A percentile compares a stretch with the other conserved stretches of the same genome.
These are phyloP conservation scores for Sonneratia caseolaris DNA, from an alignment of 345 rosid genomes.

Conservation along the genomic window DNA sequence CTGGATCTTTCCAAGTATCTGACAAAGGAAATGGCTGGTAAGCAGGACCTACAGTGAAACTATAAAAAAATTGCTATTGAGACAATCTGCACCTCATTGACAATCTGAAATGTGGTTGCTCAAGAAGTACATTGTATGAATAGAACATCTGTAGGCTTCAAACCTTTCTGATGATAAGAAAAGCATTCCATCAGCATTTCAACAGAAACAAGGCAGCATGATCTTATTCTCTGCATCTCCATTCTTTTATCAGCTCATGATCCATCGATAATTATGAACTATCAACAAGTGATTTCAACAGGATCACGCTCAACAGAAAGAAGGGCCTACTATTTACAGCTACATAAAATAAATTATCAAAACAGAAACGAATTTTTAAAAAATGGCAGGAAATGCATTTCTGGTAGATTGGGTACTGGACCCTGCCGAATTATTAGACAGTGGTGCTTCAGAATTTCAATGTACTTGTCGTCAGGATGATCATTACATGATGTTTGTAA, in stretches of 20 bases:
- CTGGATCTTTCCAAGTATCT: conserved; percentile 46
- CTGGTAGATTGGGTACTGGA: not conserved
- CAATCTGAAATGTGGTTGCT: conserved; percentile 52
- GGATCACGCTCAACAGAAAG: not conserved
- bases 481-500: too few species aligned
- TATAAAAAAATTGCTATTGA: not conserved
- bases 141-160: conserved; percentile 45
- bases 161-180: conserved; percentile 31
- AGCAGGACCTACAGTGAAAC: conserved; percentile 4
- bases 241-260: not conserved
- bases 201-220: not conserved
- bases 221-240: not conserved
- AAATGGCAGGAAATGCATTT: not conserved
- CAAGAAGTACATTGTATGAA: conserved; percentile 63
- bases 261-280: not conserved
- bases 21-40: conserved; percentile 13
- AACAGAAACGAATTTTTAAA: not conserved
- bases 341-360: not conserved
- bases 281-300: not conserved
- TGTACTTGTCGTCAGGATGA: too few species aligned
- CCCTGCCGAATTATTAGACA: not conserved
- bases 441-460: too few species aligned
- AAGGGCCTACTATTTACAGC: not conserved
- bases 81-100: conserved; percentile 47
- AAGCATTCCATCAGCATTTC: conserved; percentile 3